These are phyloP conservation scores for Hydnum rufescens DNA, from an alignment of 768 basidiomycete genomes.

Conservation along the genomic window DNA sequence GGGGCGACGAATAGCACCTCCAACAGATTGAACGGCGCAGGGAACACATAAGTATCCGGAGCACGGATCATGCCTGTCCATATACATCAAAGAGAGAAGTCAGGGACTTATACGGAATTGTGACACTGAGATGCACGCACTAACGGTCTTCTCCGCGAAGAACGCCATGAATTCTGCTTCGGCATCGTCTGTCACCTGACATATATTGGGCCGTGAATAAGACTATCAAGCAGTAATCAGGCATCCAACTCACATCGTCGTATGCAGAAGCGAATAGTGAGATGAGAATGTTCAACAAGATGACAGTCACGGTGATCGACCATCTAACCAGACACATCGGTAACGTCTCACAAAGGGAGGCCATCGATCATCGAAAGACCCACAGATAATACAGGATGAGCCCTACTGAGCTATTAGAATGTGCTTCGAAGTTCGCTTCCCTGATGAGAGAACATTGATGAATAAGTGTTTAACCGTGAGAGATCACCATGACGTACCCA, in stretches of 20 bases:
- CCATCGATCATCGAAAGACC: slow-evolving; percentile 14
- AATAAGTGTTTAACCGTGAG: too few species aligned
- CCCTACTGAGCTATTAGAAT: slow-evolving; percentile 26
- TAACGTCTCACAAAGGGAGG: neutral
- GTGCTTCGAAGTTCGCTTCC: too few species aligned
- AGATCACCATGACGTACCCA: too few species aligned
- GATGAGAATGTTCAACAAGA: slow-evolving; percentile 83
- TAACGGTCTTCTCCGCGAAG: slow-evolving; percentile 71
- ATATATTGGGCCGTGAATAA: neutral
- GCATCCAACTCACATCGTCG: slow-evolving; percentile 40
- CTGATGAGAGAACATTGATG: too few species aligned
- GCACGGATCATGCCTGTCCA: slow-evolving; percentile 49
- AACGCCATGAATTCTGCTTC: slow-evolving; percentile 82
- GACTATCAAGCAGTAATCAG: neutral
- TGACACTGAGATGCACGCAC: slow-evolving; percentile 47
- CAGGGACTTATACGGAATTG: too few species aligned
- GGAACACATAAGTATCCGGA: slow-evolving; percentile 34
- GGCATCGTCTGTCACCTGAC: slow-evolving; percentile 58
- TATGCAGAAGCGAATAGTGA: slow-evolving; percentile 92
- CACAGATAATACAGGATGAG: slow-evolving; percentile 64
- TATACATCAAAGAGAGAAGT: neutral
- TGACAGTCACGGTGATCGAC: slow-evolving; percentile 26
- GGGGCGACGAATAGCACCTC: slow-evolving; percentile 68
- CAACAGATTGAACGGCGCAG: slow-evolving; percentile 75
- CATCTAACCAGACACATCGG: neutral